Percentiles rank a stretch among this genome's conserved stretches.
phyloP scores from a whole-genome alignment of 1,284 basidiomycete genomes.

The Papiliotrema terrestris region DNA sequence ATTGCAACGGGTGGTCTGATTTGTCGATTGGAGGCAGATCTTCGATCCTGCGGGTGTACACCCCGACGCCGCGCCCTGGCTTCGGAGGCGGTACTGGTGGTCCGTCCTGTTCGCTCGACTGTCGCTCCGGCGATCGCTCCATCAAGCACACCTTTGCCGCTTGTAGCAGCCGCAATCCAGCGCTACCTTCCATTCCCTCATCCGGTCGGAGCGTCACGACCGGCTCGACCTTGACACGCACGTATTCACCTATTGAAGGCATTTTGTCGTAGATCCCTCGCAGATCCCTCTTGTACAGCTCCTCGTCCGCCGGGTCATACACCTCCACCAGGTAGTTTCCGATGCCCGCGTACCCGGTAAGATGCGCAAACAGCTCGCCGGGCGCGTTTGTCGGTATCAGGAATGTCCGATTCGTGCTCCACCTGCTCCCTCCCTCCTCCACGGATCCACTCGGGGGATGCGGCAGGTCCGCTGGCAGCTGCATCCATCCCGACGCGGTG shows the following conservation, averaged over 20 bases:
- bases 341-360: slow-evolving; percentile 9
- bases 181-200: slow-evolving; percentile 2
- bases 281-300: not conserved
- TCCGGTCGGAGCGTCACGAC: slow-evolving; percentile 6
- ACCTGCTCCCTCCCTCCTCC: not conserved
- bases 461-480: not conserved
- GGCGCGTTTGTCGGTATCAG: slow-evolving; percentile 4
- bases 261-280: not conserved
- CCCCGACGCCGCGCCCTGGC: not conserved
- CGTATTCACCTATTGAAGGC: slow-evolving; percentile 10
- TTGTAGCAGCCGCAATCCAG: slow-evolving; percentile 12
- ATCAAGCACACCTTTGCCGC: slow-evolving; percentile 13
- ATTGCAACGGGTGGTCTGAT: not conserved
- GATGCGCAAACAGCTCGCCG: slow-evolving; percentile 8
- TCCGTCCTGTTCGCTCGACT: not conserved
- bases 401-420: slow-evolving; percentile 13
- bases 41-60: not conserved
- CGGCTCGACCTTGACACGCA: slow-evolving; percentile 12
- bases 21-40: not conserved
- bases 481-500: not conserved
- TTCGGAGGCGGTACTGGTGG: not conserved
- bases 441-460: not conserved
- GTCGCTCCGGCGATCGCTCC: not conserved
- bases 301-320: slow-evolving; percentile 9
- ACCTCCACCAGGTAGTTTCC: slow-evolving; percentile 8